Base-by-base conservation (phyloP, 139 green algal genomes). In the Chlamydomonas urium region DNA sequence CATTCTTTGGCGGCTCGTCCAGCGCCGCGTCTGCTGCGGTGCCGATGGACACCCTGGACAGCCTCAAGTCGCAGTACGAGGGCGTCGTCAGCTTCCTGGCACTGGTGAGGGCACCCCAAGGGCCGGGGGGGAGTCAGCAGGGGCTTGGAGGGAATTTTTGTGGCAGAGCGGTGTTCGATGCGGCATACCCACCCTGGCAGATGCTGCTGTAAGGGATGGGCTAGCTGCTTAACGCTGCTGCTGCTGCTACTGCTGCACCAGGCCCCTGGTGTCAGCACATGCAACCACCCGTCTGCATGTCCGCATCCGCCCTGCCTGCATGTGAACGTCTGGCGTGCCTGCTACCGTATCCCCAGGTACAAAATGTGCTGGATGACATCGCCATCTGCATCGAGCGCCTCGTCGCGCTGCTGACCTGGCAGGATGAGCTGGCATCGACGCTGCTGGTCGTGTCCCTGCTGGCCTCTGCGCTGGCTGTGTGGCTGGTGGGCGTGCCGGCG, bases 291-390 rank as follows among this genome's bases (percentile, higher is more conserved):
- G n/a, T n/a, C n/a, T n/a, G n/a, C n/a, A n/a, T n/a, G n/a, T n/a
- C n/a, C n/a, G n/a, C n/a, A n/a, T n/a, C n/a, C n/a, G n/a, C n/a
- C n/a, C n/a, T n/a, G n/a, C n/a, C n/a, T n/a, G n/a, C n/a, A n/a
- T n/a, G n/a, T n/a, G n/a, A n/a, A n/a, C n/a, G n/a, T n/a, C n/a
- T n/a, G n/a, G n/a, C n/a, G n/a, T n/a, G n/a, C n/a, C n/a, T n/a
- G n/a, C n/a, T n/a, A n/a, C n/a, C n/a, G n/a, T n/a, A n/a, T n/a
- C 6, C 34, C 10, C 69, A 75, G 69, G 36, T 77, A 3, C 72
- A 78, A 38, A 83, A 83, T 48, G 53, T 79, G 19, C 29, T 83
- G 72, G 77, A 83, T 35, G 53, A 65, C 61, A 37, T 83, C 2
- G 72, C 77, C 4, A 60, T 42, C 24, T 17, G 2, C 33, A 31